Conservation (phyloP, 2,329 filamentous ascomycete genomes). For the Spiromastix sp. region DNA sequence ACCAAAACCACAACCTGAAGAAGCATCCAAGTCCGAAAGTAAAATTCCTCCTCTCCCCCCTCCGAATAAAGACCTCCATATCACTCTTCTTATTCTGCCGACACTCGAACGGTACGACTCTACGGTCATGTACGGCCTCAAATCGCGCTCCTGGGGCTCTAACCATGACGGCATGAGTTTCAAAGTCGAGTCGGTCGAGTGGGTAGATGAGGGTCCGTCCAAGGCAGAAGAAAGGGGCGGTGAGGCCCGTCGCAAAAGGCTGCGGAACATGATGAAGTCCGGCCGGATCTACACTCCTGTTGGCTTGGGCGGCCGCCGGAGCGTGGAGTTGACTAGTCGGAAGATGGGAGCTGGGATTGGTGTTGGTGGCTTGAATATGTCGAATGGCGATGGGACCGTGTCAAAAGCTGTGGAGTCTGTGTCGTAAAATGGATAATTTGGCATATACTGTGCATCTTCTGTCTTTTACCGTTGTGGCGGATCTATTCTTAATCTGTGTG, state of each 20-base stretch:
- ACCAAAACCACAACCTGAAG: constrained; percentile 3
- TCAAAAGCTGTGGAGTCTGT: constrained; percentile 22
- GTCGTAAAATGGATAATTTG: constrained; percentile 20
- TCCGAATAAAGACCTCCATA: constrained; percentile 66
- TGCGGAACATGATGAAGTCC: constrained; percentile 34
- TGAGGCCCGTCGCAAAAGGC: constrained; percentile 38
- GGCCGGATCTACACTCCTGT: constrained; percentile 33
- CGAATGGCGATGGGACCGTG: constrained; percentile 7
- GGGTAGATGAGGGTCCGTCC: constrained; percentile 62
- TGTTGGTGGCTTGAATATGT: constrained; percentile 7
- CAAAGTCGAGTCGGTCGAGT: constrained; percentile 70
- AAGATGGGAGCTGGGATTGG: constrained; percentile 16
- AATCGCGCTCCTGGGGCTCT: constrained; percentile 67
- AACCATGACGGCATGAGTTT: constrained; percentile 83
- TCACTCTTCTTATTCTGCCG: constrained; percentile 77
- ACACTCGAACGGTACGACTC: constrained; percentile 65
- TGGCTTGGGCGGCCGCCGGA: constrained; percentile 15
- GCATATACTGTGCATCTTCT: too few relatives aligned
- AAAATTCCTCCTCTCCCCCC: constrained; percentile 41
- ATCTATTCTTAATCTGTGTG: too few relatives aligned
- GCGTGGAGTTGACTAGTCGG: constrained; percentile 10
- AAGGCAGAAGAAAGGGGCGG: constrained; percentile 37
- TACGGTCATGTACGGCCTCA: constrained; percentile 68
- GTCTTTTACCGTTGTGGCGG: too few relatives aligned
- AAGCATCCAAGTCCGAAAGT: constrained; percentile 12